Evolutionary conservation across 169 alveolate species (phyloP).

Genomic region (Cryptosporidium tyzzeri): DNA sequence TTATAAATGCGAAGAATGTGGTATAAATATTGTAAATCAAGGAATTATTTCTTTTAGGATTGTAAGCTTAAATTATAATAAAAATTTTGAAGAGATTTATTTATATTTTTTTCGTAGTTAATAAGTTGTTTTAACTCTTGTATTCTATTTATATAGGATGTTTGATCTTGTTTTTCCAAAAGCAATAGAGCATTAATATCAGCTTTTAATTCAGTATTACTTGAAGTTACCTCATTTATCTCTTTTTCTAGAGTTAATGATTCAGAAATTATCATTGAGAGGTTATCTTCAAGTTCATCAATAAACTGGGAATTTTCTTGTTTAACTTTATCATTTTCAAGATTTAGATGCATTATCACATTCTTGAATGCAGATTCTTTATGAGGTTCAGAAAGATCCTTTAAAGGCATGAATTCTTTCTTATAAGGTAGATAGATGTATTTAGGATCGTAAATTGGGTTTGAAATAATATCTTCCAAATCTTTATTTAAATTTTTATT

Average conservation of each 20-base stretch:
- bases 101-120: conserved; percentile 75
- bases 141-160: conserved; percentile 55
- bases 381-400: conserved; percentile 60
- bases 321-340: conserved; percentile 38
- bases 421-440: conserved; percentile 77
- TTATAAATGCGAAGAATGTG: neutral
- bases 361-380: conserved; percentile 67
- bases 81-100: conserved; percentile 76
- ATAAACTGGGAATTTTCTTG: conserved; percentile 62
- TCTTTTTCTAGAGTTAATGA: conserved; percentile 52
- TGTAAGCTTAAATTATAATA: conserved; percentile 38
- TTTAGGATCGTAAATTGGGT: conserved; percentile 43
- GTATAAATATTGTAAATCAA: neutral
- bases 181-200: conserved; percentile 68
- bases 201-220: conserved; percentile 29
- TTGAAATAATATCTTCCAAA: neutral
- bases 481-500: neutral
- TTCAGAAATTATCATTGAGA: conserved; percentile 6
- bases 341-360: conserved; percentile 40
- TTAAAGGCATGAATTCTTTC: conserved; percentile 57
- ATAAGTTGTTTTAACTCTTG: conserved; percentile 65
- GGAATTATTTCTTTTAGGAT: neutral
- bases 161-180: conserved; percentile 72
- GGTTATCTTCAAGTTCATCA: conserved; percentile 68
- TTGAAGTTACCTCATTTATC: conserved; percentile 39